Evolutionary conservation across 345 rosid species (phyloP).

Genomic region (Salix arbutifolia): DNA sequence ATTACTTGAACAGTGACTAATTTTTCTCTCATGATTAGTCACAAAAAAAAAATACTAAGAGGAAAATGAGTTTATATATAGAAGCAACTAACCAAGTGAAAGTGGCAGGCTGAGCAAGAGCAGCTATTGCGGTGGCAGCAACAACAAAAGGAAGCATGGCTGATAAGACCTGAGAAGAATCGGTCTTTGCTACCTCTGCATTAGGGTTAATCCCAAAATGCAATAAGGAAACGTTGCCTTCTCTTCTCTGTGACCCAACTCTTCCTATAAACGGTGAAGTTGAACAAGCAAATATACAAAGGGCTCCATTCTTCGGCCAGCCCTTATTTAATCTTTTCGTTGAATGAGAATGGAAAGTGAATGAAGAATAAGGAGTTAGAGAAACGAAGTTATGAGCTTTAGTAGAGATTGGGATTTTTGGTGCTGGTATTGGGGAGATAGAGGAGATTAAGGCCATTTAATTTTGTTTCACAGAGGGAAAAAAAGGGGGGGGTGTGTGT

Average conservation of each 20-base stretch:
- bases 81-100: constrained; percentile 62
- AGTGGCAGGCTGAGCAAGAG: constrained; percentile 75
- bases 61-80: not conserved
- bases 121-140: constrained; percentile 74
- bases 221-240: constrained; percentile 67
- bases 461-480: not conserved
- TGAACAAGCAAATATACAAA: constrained; percentile 49
- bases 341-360: constrained; percentile 7
- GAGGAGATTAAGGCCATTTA: constrained; percentile 40
- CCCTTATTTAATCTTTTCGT: constrained; percentile 7
- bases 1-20: not conserved
- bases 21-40: not conserved
- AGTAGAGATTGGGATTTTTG: constrained; percentile 5
- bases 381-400: constrained; percentile 2
- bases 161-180: constrained; percentile 67
- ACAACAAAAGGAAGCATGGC: constrained; percentile 92
- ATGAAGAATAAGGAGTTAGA: constrained; percentile 10
- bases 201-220: constrained; percentile 50
- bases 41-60: not conserved
- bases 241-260: constrained; percentile 66
- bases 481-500: not conserved
- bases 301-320: constrained; percentile 18
- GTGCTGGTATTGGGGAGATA: constrained; percentile 16
- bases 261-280: constrained; percentile 68
- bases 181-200: constrained; percentile 35